phyloP scores from a whole-genome alignment of 2,329 filamentous ascomycete species.

The Immersiporthe knoxdaviesiana region DNA sequence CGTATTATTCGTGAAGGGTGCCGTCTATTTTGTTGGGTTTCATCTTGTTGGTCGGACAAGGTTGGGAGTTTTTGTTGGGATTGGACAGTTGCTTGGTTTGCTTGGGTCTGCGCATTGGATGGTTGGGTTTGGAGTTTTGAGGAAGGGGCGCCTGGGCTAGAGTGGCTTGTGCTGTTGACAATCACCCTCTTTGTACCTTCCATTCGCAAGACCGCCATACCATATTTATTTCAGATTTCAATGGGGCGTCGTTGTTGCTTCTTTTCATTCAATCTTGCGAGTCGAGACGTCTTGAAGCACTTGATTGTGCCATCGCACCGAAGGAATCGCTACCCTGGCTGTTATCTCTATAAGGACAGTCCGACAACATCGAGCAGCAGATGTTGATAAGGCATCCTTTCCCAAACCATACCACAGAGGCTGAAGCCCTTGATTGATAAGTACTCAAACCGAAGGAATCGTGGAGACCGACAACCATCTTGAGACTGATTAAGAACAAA shows the following conservation, averaged over 20 bases:
- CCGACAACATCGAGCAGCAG: too few relatives aligned
- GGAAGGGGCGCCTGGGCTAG: not conserved
- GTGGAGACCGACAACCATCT: too few relatives aligned
- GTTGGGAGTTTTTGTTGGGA: not conserved
- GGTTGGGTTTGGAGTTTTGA: not conserved
- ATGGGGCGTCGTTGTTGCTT: not conserved
- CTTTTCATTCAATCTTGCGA: not conserved
- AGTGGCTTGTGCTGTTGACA: not conserved
- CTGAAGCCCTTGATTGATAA: too few relatives aligned
- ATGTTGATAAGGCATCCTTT: too few relatives aligned
- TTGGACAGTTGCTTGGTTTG: not conserved
- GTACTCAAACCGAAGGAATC: too few relatives aligned
- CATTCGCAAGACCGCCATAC: not conserved
- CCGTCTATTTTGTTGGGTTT: not conserved
- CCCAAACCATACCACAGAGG: too few relatives aligned
- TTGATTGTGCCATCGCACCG: too few relatives aligned
- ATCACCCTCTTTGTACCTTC: not conserved
- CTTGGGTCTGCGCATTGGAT: not conserved
- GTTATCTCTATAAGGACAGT: too few relatives aligned
- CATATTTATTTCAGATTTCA: not conserved
- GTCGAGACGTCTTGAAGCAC: too few relatives aligned
- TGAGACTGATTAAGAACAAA: too few relatives aligned
- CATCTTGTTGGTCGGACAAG: not conserved
- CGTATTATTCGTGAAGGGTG: constrained; percentile 23
- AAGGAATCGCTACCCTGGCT: too few relatives aligned